Evolutionary conservation across 371 early-diverging fungal genomes (phyloP).

Genomic region (Dichotomocladium elegans): DNA sequence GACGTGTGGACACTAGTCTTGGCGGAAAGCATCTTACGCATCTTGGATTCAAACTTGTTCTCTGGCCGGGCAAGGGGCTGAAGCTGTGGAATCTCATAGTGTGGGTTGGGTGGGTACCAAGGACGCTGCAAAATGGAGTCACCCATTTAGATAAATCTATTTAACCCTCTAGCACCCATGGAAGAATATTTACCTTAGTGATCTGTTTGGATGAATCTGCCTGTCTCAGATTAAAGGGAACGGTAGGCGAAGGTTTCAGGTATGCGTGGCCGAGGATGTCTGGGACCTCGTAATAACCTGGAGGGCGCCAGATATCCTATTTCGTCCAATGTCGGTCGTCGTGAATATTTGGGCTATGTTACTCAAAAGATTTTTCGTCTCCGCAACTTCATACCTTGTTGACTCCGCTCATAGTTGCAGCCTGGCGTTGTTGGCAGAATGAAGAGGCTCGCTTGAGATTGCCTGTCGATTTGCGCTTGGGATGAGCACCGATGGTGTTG

Average conservation of each 20-base stretch:
- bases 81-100: conserved; percentile 33
- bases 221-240: conserved; percentile 32
- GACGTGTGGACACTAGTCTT: conserved; percentile 25
- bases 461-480: conserved; percentile 49
- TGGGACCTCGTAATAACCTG: conserved; percentile 27
- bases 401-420: conserved; percentile 1
- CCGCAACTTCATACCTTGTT: conserved; percentile 8
- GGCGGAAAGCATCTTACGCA: conserved; percentile 33
- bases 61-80: conserved; percentile 26
- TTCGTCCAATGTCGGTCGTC: too few species aligned
- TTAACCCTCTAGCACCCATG: conserved; percentile 1
- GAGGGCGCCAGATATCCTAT: conserved; percentile 28
- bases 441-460: conserved; percentile 31
- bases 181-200: conserved; percentile 30
- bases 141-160: neutral
- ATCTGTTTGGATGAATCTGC: conserved; percentile 37
- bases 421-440: conserved; percentile 14
- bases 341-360: too few species aligned
- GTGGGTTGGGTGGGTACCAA: conserved; percentile 45
- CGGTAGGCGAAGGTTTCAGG: conserved; percentile 37
- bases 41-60: conserved; percentile 38
- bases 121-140: conserved; percentile 28
- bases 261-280: conserved; percentile 33
- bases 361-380: too few species aligned
- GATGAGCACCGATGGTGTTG: conserved; percentile 16